A percentile compares a stretch with the other conserved stretches of the same genome.
Evolutionary conservation across 2,329 filamentous ascomycete species (phyloP).

Genomic region (Alternaria gansuensis): DNA sequence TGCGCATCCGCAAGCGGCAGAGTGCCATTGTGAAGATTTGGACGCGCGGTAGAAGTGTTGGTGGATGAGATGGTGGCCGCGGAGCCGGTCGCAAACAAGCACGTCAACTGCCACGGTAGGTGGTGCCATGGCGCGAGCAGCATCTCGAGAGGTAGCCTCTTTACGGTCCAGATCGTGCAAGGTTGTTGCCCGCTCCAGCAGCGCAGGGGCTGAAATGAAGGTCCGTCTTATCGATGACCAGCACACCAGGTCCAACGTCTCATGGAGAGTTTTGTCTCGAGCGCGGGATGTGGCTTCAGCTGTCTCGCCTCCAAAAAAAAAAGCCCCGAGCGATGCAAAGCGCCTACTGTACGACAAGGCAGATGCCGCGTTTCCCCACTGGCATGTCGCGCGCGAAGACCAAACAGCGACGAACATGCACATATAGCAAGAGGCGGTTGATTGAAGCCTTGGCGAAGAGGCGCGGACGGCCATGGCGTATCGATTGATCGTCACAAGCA

Average conservation of each 20-base stretch:
- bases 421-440: not conserved
- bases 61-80: slow-evolving; percentile 39
- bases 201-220: slow-evolving; percentile 12
- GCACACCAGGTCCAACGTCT: slow-evolving; percentile 12
- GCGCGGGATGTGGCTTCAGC: slow-evolving; percentile 18
- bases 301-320: not conserved
- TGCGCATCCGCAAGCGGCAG: slow-evolving; percentile 33
- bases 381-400: slow-evolving; percentile 11
- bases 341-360: slow-evolving; percentile 2
- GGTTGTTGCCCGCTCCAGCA: slow-evolving; percentile 3
- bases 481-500: slow-evolving; percentile 11
- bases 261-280: slow-evolving; percentile 19
- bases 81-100: slow-evolving; percentile 32
- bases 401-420: not conserved
- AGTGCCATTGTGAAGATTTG: slow-evolving; percentile 19
- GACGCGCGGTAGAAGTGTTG: slow-evolving; percentile 33
- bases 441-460: slow-evolving; percentile 6
- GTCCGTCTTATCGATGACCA: slow-evolving; percentile 28
- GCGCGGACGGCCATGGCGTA: slow-evolving; percentile 13
- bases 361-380: not conserved
- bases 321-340: not conserved
- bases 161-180: slow-evolving; percentile 5
- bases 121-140: slow-evolving; percentile 22
- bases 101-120: slow-evolving; percentile 35
- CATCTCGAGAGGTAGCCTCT: slow-evolving; percentile 22